These are phyloP conservation scores for Halophytophthora batemanensis DNA, from an alignment of 352 stramenopile species.

Conservation along the genomic window DNA sequence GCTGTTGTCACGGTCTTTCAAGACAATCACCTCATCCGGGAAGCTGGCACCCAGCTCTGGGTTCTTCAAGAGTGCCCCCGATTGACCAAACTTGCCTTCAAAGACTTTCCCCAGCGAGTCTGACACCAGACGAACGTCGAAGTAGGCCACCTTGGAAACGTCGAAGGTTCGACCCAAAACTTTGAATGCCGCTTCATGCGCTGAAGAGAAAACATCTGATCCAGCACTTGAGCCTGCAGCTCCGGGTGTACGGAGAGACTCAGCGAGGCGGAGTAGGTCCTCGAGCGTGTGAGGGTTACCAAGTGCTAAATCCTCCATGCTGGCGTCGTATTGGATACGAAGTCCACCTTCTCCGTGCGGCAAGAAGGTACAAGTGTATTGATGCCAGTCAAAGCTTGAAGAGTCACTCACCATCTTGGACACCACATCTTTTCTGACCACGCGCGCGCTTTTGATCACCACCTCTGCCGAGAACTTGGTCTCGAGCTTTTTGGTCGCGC, in stretches of 20 bases:
- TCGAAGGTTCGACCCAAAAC: slow-evolving; percentile 59
- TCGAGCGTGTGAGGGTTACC: slow-evolving; percentile 31
- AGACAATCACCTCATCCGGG: slow-evolving; percentile 28
- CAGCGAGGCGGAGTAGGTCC: slow-evolving; percentile 28
- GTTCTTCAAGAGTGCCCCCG: slow-evolving; percentile 19
- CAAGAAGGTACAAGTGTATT: slow-evolving; percentile 45
- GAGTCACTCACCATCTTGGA: not conserved
- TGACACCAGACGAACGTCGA: slow-evolving; percentile 45
- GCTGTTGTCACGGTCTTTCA: slow-evolving; percentile 45
- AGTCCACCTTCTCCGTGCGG: slow-evolving; percentile 45
- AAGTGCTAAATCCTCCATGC: slow-evolving; percentile 40
- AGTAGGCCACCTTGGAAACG: slow-evolving; percentile 48
- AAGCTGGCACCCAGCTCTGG: slow-evolving; percentile 23
- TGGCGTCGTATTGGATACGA: slow-evolving; percentile 40
- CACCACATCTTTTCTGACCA: slow-evolving; percentile 1
- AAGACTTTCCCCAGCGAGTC: slow-evolving; percentile 32
- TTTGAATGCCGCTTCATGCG: slow-evolving; percentile 10
- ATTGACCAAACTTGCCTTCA: slow-evolving; percentile 37
- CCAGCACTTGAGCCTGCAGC: not conserved
- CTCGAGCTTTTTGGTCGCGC: slow-evolving; percentile 24
- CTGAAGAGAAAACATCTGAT: not conserved
- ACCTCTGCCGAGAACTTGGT: slow-evolving; percentile 51
- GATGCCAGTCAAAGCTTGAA: slow-evolving; percentile 25
- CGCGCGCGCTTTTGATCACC: slow-evolving; percentile 23
- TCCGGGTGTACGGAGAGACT: not conserved